phyloP scores from a whole-genome alignment of 2,329 filamentous ascomycete species.

The Claviceps purpurea region DNA sequence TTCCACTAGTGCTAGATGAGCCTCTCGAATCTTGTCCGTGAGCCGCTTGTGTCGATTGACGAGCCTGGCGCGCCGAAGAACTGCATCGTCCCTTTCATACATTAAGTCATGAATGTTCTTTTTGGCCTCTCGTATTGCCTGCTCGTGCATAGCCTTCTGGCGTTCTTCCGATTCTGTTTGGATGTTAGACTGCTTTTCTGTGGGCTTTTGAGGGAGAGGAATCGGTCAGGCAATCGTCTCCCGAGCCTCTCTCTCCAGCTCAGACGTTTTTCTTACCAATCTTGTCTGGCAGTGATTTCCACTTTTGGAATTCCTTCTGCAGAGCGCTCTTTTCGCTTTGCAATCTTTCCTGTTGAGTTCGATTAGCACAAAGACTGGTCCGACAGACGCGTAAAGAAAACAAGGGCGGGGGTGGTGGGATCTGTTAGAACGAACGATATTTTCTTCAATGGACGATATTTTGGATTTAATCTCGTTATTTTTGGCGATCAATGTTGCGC shows the following conservation, averaged over 20 bases:
- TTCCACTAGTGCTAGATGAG: constrained; percentile 53
- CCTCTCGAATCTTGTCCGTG: constrained; percentile 47
- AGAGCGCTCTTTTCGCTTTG: constrained; percentile 50
- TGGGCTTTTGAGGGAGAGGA: background rate
- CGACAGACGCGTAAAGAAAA: background rate
- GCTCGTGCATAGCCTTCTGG: constrained; percentile 16
- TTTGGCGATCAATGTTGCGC: constrained; percentile 23
- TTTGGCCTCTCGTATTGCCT: constrained; percentile 19
- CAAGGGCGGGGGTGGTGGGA: background rate
- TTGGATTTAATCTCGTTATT: constrained; percentile 28
- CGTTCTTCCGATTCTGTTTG: constrained; percentile 23
- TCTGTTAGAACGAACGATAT: constrained; percentile 19
- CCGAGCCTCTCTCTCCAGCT: background rate
- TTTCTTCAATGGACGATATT: constrained; percentile 25
- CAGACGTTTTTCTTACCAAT: constrained; percentile 41
- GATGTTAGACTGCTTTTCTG: constrained; percentile 9
- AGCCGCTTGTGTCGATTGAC: constrained; percentile 41
- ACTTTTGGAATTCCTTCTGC: constrained; percentile 53
- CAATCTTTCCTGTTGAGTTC: constrained; percentile 28
- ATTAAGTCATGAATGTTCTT: constrained; percentile 34
- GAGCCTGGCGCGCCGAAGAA: constrained; percentile 42
- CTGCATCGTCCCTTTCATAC: constrained; percentile 39
- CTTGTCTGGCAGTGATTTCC: constrained; percentile 54
- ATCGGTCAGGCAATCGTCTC: background rate
- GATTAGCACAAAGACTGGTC: constrained; percentile 7